phyloP scores from a whole-genome alignment of 2,329 filamentous ascomycete species.

The Aureobasidium sp. region DNA sequence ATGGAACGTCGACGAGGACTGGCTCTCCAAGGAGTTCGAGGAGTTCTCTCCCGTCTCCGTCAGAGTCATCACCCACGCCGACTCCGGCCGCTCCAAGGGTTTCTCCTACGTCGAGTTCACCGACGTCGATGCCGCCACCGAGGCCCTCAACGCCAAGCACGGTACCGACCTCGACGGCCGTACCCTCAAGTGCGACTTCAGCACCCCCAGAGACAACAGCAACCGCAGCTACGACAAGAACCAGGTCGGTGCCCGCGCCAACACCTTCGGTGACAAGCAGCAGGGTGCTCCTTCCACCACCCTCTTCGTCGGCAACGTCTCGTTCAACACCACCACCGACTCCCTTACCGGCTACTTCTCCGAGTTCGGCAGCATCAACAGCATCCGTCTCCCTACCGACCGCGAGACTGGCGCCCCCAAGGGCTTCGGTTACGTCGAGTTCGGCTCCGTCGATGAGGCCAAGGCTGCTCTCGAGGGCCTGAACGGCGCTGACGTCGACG shows the following conservation, averaged over 20 bases:
- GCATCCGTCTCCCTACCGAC: constrained; percentile 82
- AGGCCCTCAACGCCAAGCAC: constrained; percentile 67
- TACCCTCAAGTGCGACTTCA: constrained; percentile 69
- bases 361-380: constrained; percentile 61
- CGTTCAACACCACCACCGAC: constrained; percentile 75
- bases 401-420: constrained; percentile 75
- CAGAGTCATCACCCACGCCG: constrained; percentile 76
- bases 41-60: constrained; percentile 62
- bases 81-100: constrained; percentile 72
- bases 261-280: constrained; percentile 63
- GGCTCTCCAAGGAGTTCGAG: constrained; percentile 74
- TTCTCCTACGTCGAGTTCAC: constrained; percentile 91
- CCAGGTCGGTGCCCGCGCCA: constrained; percentile 48
- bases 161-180: constrained; percentile 67
- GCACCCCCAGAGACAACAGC: constrained; percentile 46
- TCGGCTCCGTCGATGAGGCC: constrained; percentile 73
- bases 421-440: constrained; percentile 89
- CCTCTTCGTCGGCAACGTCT: constrained; percentile 84
- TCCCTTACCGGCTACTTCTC: constrained; percentile 65
- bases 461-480: constrained; percentile 62
- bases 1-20: constrained; percentile 83
- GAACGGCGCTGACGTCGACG: constrained; percentile 62
- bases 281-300: constrained; percentile 75
- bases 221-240: constrained; percentile 41
- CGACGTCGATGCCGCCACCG: constrained; percentile 56